phyloP scores from a whole-genome alignment of 805 yeast genomes.

The Zygoascus bituminiphila region DNA sequence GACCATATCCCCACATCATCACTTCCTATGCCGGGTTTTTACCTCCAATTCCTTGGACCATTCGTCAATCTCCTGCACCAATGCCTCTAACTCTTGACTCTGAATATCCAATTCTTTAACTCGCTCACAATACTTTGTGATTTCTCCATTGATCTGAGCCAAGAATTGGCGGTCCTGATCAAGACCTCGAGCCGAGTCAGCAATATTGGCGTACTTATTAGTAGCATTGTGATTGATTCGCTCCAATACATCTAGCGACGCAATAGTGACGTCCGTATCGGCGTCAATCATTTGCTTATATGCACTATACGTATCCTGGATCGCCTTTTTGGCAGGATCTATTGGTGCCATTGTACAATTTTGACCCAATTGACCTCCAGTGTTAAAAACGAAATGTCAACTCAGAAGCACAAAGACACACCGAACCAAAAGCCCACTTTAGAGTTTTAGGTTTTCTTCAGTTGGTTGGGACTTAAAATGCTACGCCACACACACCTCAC shows the following conservation, averaged over 20 bases:
- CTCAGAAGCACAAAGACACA: no score
- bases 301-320: conserved; percentile 14
- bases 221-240: conserved; percentile 20
- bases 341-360: background rate
- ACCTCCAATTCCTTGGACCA: conserved; percentile 51
- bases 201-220: conserved; percentile 17
- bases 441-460: no score
- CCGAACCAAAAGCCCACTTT: no score
- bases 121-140: conserved; percentile 11
- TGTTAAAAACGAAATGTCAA: no score
- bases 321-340: conserved; percentile 1
- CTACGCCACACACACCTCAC: no score
- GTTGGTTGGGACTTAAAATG: no score
- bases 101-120: conserved; percentile 17
- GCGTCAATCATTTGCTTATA: conserved; percentile 18
- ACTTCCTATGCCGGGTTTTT: conserved; percentile 29
- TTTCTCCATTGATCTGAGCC: conserved; percentile 11
- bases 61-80: conserved; percentile 51
- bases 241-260: conserved; percentile 18
- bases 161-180: conserved; percentile 13
- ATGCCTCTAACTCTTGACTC: conserved; percentile 31
- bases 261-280: conserved; percentile 18
- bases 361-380: no score
- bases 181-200: conserved; percentile 17
- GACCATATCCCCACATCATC: no score